Percentiles rank a stretch among this genome's conserved stretches.
Evolutionary conservation across 2,329 filamentous ascomycete species (phyloP).

Genomic region (Colletotrichum musae): DNA sequence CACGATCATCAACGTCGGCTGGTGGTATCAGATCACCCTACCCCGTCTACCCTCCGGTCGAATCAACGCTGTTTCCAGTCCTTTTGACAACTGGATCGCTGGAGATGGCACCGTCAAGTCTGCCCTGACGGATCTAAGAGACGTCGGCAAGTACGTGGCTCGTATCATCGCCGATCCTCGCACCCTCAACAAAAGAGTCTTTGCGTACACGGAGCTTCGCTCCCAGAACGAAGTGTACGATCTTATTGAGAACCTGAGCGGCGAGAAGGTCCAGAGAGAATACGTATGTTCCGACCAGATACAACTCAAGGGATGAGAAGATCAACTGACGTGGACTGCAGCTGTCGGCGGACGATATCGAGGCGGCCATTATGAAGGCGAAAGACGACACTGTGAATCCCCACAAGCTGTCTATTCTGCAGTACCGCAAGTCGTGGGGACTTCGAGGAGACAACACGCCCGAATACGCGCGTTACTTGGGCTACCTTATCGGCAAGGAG

Average conservation of each 20-base stretch:
- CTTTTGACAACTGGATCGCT: conserved; percentile 52
- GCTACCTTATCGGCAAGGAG: conserved; percentile 66
- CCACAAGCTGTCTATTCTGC: conserved; percentile 31
- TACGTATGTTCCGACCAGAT: neutral
- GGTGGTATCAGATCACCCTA: conserved; percentile 66
- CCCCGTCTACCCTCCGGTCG: conserved; percentile 46
- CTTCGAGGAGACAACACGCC: conserved; percentile 68
- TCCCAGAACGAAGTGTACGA: conserved; percentile 62
- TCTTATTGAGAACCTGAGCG: conserved; percentile 61
- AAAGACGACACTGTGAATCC: conserved; percentile 9
- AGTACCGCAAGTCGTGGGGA: conserved; percentile 63
- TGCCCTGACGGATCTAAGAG: conserved; percentile 63
- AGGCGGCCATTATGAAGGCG: conserved; percentile 10
- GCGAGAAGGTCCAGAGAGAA: conserved; percentile 59
- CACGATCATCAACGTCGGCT: conserved; percentile 72
- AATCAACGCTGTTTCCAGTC: conserved; percentile 39
- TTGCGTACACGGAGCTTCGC: conserved; percentile 62
- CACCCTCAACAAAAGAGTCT: conserved; percentile 67
- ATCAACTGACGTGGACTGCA: neutral
- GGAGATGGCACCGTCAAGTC: conserved; percentile 61
- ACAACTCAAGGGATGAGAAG: neutral
- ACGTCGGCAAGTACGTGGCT: conserved; percentile 67
- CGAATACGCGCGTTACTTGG: conserved; percentile 67
- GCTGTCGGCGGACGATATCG: conserved; percentile 25
- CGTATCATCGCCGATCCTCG: conserved; percentile 65